Conservation (phyloP, 2,329 filamentous ascomycete species). For the Ophiobolus disseminans region DNA sequence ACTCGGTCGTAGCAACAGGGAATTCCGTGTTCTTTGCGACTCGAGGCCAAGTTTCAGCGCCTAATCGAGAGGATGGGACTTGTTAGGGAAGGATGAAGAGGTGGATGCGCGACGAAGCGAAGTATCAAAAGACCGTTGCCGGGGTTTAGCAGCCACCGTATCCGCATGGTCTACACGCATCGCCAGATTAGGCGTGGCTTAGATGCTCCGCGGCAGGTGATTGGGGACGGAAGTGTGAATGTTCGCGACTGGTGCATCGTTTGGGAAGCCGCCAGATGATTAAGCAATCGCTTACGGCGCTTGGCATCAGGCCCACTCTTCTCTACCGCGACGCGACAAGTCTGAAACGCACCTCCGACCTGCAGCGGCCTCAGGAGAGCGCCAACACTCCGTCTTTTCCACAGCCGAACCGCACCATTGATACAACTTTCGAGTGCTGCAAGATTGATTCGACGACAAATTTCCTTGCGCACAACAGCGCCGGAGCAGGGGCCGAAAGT, state of each 20-base stretch:
- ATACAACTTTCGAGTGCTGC: conserved; percentile 15
- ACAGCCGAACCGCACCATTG: conserved; percentile 34
- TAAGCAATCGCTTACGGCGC: conserved; percentile 12
- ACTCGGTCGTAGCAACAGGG: conserved; percentile 15
- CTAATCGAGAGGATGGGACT: conserved; percentile 31
- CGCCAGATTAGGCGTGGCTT: not conserved
- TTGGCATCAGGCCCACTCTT: conserved; percentile 15
- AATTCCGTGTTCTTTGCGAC: conserved; percentile 29
- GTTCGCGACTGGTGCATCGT: conserved; percentile 14
- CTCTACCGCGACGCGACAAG: conserved; percentile 28
- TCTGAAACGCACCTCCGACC: conserved; percentile 36
- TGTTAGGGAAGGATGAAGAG: conserved; percentile 25
- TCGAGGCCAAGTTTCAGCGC: conserved; percentile 36
- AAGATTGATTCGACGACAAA: conserved; percentile 26
- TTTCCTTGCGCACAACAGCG: conserved; percentile 7
- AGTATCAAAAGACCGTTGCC: conserved; percentile 19
- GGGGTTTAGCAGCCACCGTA: conserved; percentile 7
- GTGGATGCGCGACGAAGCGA: conserved; percentile 19
- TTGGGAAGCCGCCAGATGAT: conserved; percentile 14
- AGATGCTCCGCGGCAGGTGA: not conserved
- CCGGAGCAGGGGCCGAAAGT: conserved; percentile 14
- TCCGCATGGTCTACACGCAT: not conserved
- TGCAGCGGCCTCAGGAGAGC: conserved; percentile 20
- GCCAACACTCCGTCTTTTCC: conserved; percentile 23
- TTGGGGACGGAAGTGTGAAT: conserved; percentile 13